Base-by-base conservation (phyloP, 495 filamentous ascomycete genomes). In the Tetracladium setigerum region DNA sequence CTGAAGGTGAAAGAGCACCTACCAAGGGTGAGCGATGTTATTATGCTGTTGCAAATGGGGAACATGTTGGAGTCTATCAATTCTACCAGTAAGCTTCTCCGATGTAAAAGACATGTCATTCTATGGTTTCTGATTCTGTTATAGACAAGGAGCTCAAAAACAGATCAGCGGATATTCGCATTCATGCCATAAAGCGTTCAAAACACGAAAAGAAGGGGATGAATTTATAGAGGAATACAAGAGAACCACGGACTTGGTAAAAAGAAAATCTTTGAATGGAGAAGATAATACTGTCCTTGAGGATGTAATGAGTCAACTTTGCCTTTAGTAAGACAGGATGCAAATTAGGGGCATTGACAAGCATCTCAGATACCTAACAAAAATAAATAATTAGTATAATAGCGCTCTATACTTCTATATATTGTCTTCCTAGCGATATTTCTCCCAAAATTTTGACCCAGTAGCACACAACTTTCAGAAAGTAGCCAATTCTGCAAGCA, bases 51-150 rank as follows among this genome's bases (percentile, higher is more conserved):
- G 42, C 42, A 17, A 45, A 45, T 34, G 42, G 42, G 32, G 30
- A 45, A 45, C 22, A 45, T 14, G 24, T 34, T 24, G 42, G 42
- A 34, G 30, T 45, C 7, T 45, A 45, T 24, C 24, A 45, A 33
- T 45, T 11, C 42, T 45, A 45, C 16, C 24, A 45, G 42, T 45
- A 45, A 34, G 42, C 30, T 45, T 33, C 32, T 18, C n/a, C n/a
- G n/a, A n/a, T n/a, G n/a, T 34, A 13, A 6, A 18, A 33, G 34
- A 5, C 42, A 11, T 34, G 19, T 42, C 39, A 19, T 11, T 7
- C n/a, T n/a, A n/a, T n/a, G 6, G 16, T 18, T 45, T 45, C 34
- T 45, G 30, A 45, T 30, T 33, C 13, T 45, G 12, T 11, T 31
- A 9, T 19, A 24, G 30, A 5, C 9, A n/a, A 17, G 42, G 42